Evolutionary conservation across 169 alveolate species (phyloP).

Genomic region (Plasmodium berghei): DNA sequence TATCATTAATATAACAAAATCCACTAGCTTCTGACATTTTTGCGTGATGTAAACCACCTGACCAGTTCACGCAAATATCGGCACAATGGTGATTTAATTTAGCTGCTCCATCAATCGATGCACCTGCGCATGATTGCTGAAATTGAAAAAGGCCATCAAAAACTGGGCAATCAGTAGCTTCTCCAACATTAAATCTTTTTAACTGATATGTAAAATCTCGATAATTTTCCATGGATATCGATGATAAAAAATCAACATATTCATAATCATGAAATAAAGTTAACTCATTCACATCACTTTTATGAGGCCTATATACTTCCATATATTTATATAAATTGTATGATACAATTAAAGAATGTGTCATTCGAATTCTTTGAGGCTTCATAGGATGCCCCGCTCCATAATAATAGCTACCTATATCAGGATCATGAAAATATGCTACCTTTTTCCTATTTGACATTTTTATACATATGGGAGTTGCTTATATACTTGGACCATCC

Average conservation of each 20-base stretch:
- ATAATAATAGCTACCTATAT: constrained; percentile 97
- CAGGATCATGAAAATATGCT: constrained; percentile 94
- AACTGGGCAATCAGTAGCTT: constrained; percentile 98
- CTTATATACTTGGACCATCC: not conserved
- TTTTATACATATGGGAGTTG: not conserved
- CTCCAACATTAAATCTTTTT: constrained; percentile 95
- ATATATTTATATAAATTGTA: constrained; percentile 96
- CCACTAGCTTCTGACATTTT: constrained; percentile 98
- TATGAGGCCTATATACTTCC: constrained; percentile 97
- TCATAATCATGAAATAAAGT: constrained; percentile 96
- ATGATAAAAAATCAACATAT: constrained; percentile 92
- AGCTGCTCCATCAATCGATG: constrained; percentile 97
- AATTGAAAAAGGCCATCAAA: constrained; percentile 97
- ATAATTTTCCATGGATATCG: constrained; percentile 88
- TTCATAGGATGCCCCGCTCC: constrained; percentile 99
- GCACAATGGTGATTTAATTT: constrained; percentile 94
- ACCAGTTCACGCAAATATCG: constrained; percentile 98
- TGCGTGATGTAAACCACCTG: constrained; percentile 99
- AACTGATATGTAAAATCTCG: constrained; percentile 89
- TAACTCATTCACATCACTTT: constrained; percentile 96
- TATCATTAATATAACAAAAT: constrained; percentile 99
- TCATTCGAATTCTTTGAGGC: constrained; percentile 99
- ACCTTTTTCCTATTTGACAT: constrained; percentile 87
- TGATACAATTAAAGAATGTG: constrained; percentile 96
- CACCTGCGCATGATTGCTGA: constrained; percentile 98